Evolutionary conservation across 306 rosid species (phyloP).

Genomic region (Glycine soja): DNA sequence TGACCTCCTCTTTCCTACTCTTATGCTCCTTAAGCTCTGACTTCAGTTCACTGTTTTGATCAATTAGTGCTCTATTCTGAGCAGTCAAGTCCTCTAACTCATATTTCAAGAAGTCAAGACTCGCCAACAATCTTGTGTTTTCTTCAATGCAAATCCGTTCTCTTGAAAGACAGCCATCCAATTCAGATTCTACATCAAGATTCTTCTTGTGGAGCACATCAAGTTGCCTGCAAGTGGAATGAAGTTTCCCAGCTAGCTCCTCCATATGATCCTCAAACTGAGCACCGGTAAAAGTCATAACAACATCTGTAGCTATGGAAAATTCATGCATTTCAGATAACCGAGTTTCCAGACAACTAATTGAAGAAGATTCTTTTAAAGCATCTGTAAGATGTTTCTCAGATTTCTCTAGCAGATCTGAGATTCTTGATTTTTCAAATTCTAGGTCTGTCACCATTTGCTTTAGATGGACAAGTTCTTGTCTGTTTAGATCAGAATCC

Average conservation of each 20-base stretch:
- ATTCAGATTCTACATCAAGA: constrained; percentile 62
- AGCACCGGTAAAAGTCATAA: constrained; percentile 60
- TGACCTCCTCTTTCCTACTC: constrained; percentile 53
- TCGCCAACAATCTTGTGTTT: constrained; percentile 60
- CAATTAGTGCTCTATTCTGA: constrained; percentile 62
- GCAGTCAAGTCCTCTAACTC: constrained; percentile 64
- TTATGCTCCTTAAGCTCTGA: constrained; percentile 61
- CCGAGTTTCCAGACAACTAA: constrained; percentile 58
- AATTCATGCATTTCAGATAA: constrained; percentile 69
- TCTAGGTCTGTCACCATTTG: constrained; percentile 64
- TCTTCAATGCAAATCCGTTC: constrained; percentile 71
- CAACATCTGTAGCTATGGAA: constrained; percentile 68
- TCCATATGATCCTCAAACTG: constrained; percentile 66
- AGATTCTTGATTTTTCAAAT: constrained; percentile 72
- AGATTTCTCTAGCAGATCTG: constrained; percentile 57
- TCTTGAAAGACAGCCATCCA: constrained; percentile 58
- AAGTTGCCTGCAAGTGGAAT: constrained; percentile 59
- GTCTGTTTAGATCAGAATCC: constrained; percentile 63
- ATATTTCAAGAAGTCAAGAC: constrained; percentile 61
- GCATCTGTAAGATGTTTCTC: constrained; percentile 61
- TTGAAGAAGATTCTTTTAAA: constrained; percentile 62
- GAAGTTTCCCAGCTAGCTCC: constrained; percentile 62
- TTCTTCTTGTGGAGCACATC: constrained; percentile 58
- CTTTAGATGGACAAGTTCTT: constrained; percentile 71
- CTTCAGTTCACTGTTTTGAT: constrained; percentile 55